Conservation (phyloP, 495 filamentous ascomycete species). For the Aspergillus cavernicola region DNA sequence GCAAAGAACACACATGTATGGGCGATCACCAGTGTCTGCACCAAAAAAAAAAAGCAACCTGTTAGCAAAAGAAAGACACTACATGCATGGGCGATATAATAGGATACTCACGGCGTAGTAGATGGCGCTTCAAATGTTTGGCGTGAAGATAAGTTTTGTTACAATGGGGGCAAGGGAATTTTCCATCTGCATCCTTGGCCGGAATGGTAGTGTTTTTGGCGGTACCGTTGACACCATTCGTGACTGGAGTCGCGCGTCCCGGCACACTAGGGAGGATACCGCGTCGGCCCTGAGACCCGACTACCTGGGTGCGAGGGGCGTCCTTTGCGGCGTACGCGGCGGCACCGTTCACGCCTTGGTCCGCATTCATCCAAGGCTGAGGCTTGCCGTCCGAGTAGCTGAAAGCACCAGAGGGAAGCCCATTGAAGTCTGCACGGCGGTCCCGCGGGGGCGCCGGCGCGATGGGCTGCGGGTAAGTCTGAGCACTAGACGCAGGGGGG, state of each 20-base stretch:
- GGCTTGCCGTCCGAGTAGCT: slow-evolving; percentile 46
- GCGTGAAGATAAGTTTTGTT: slow-evolving; percentile 96
- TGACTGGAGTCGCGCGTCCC: slow-evolving; percentile 65
- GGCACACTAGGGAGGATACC: slow-evolving; percentile 89
- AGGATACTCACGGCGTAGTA: slow-evolving; percentile 80
- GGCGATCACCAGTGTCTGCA: slow-evolving; percentile 89
- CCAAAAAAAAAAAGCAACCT: background rate
- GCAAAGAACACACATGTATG: slow-evolving; percentile 95
- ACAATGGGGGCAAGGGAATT: slow-evolving; percentile 95
- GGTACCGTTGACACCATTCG: slow-evolving; percentile 52
- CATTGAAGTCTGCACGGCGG: slow-evolving; percentile 48
- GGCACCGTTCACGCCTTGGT: slow-evolving; percentile 36
- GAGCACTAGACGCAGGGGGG: slow-evolving; percentile 60
- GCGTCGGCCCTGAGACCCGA: slow-evolving; percentile 84
- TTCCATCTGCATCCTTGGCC: slow-evolving; percentile 90
- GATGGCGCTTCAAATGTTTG: slow-evolving; percentile 95
- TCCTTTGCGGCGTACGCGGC: slow-evolving; percentile 44
- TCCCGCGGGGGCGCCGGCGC: slow-evolving; percentile 64
- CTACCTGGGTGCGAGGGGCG: slow-evolving; percentile 76
- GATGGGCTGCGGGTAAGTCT: slow-evolving; percentile 67
- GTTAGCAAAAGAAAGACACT: background rate
- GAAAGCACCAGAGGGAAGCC: slow-evolving; percentile 62
- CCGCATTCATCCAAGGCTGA: slow-evolving; percentile 36
- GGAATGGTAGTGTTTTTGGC: slow-evolving; percentile 78
- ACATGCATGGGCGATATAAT: no score